A percentile compares a stretch with the other conserved stretches of the same genome.
Evolutionary conservation across 805 yeast genomes (phyloP).

Genomic region (Metschnikowia corniflorae): DNA sequence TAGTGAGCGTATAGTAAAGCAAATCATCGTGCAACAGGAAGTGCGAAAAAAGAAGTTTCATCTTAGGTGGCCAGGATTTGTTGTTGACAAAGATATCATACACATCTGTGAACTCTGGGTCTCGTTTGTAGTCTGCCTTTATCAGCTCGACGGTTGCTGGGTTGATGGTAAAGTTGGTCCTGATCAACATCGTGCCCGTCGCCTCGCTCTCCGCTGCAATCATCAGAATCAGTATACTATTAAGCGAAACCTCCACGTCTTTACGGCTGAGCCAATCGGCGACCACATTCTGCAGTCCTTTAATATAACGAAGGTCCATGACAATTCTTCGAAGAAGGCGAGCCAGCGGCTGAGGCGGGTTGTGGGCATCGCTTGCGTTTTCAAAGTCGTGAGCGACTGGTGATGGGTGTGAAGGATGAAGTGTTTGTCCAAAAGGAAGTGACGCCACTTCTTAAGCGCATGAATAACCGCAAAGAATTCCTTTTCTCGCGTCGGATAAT

Average conservation of each 20-base stretch:
- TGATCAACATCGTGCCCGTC: not conserved
- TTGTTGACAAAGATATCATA: not conserved
- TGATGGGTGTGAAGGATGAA: constrained; percentile 5
- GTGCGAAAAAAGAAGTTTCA: not conserved
- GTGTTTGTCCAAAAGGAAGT: constrained; percentile 1
- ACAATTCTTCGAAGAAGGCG: not conserved
- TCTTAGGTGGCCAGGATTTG: not conserved
- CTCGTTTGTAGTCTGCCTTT: not conserved
- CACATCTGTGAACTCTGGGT: not conserved
- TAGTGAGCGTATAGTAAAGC: not conserved
- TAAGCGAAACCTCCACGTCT: not conserved
- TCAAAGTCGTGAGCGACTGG: not conserved
- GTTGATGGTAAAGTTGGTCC: not conserved
- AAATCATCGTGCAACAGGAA: not conserved
- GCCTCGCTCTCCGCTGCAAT: not conserved
- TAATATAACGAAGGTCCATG: not conserved
- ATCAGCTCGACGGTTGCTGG: too few relatives aligned
- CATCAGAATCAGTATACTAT: not conserved
- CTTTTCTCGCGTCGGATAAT: constrained; percentile 3
- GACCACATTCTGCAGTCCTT: constrained; percentile 1
- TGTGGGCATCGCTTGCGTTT: not conserved
- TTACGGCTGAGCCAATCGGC: constrained; percentile 3
- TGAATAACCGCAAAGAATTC: constrained; percentile 7
- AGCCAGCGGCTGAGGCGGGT: constrained; percentile 3
- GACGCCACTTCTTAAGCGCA: constrained; percentile 4